phyloP scores from a whole-genome alignment of 331 rosid genomes.

The Quercus phellos region DNA sequence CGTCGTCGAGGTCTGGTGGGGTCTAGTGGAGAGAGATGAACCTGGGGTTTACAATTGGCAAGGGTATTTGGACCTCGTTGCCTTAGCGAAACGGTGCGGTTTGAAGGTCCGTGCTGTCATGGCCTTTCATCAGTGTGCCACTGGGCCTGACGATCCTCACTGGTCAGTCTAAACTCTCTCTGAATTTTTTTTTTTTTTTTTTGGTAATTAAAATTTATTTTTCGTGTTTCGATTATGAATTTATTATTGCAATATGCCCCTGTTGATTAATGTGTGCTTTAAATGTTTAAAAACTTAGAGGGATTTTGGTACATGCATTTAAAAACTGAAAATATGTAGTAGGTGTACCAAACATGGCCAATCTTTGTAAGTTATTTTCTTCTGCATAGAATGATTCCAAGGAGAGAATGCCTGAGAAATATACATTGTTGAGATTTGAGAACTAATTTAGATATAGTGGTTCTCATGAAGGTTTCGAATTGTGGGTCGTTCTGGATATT shows the following conservation, averaged over 20 bases:
- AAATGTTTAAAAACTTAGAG: no score
- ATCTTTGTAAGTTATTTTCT: background rate
- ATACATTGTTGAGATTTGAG: background rate
- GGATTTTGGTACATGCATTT: no score
- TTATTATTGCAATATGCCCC: no score
- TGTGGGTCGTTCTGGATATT: background rate
- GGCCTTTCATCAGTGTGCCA: constrained; percentile 43
- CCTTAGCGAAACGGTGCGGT: constrained; percentile 32
- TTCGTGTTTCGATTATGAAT: no score
- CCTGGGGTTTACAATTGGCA: constrained; percentile 40
- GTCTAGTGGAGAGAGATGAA: constrained; percentile 47
- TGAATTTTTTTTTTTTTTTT: background rate
- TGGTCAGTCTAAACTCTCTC: constrained; percentile 32
- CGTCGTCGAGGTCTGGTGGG: constrained; percentile 61
- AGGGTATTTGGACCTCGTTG: constrained; percentile 44
- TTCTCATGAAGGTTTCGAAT: background rate
- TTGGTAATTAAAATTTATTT: no score
- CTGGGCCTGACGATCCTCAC: constrained; percentile 36
- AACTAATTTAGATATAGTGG: background rate
- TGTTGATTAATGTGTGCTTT: no score
- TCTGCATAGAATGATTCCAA: background rate
- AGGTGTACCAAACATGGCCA: no score
- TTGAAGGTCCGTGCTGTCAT: constrained; percentile 44
- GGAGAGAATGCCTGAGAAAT: background rate
- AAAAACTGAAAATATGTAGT: no score